phyloP scores from a whole-genome alignment of 1,139 yeast genomes.

The Suhomyces bokatorum region DNA sequence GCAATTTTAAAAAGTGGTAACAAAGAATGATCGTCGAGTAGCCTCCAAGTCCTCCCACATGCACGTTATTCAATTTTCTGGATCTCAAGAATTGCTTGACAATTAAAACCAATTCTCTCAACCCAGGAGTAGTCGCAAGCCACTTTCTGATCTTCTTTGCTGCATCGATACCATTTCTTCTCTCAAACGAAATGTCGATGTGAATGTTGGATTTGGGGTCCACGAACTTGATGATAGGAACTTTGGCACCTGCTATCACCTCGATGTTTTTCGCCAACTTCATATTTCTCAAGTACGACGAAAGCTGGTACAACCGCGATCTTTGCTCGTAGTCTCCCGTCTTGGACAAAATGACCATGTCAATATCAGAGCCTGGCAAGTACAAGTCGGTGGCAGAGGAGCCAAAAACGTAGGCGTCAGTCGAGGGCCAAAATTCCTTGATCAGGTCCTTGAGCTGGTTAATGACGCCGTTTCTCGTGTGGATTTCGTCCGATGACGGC shows the following conservation, averaged over 20 bases:
- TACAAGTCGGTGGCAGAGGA: slow-evolving; percentile 94
- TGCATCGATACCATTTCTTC: slow-evolving; percentile 82
- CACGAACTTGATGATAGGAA: slow-evolving; percentile 91
- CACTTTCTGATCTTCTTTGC: slow-evolving; percentile 78
- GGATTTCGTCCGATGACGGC: slow-evolving; percentile 77
- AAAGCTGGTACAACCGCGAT: slow-evolving; percentile 68
- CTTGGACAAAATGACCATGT: slow-evolving; percentile 79
- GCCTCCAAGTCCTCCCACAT: slow-evolving; percentile 95
- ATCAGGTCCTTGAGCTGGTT: slow-evolving; percentile 59
- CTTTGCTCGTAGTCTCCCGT: slow-evolving; percentile 67
- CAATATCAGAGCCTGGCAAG: slow-evolving; percentile 95
- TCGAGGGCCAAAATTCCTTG: slow-evolving; percentile 69
- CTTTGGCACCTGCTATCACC: slow-evolving; percentile 89
- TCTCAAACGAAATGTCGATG: slow-evolving; percentile 89
- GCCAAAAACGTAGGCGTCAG: slow-evolving; percentile 87
- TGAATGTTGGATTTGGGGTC: slow-evolving; percentile 73
- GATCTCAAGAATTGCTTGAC: slow-evolving; percentile 85
- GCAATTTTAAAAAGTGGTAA: slow-evolving; percentile 76
- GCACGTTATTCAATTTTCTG: slow-evolving; percentile 84
- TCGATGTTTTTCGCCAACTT: slow-evolving; percentile 73
- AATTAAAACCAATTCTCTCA: slow-evolving; percentile 80
- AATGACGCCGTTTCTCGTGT: slow-evolving; percentile 67
- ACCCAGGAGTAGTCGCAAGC: slow-evolving; percentile 73
- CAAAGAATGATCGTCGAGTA: slow-evolving; percentile 87
- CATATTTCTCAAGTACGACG: slow-evolving; percentile 64